Evolutionary conservation across 768 basidiomycete genomes (phyloP).

Genomic region (Russula sp.): DNA sequence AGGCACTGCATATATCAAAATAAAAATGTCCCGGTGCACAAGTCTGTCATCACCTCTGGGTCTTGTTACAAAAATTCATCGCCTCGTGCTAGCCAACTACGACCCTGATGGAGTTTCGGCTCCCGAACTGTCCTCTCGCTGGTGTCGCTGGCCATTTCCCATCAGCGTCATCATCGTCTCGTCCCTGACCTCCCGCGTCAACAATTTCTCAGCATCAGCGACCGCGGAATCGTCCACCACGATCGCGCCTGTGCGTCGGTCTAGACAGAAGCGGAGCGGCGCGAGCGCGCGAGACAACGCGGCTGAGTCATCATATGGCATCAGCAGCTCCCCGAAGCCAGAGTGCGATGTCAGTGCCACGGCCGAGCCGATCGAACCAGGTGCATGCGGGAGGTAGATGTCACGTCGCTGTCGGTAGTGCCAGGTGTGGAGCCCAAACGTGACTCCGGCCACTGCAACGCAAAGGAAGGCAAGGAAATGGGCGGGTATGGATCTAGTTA

Average conservation of each 20-base stretch:
- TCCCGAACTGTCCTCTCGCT: not conserved
- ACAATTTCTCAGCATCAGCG: not conserved
- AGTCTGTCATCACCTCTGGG: too few species aligned
- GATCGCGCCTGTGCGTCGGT: constrained; percentile 23
- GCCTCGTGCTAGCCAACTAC: too few species aligned
- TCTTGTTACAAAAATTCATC: too few species aligned
- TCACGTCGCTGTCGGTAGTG: constrained; percentile 28
- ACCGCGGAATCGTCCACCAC: constrained; percentile 16
- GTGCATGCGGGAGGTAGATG: constrained; percentile 15
- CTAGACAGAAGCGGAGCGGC: constrained; percentile 21
- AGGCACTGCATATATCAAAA: not conserved
- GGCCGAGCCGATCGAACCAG: constrained; percentile 14
- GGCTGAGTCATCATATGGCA: constrained; percentile 10
- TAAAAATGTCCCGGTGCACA: too few species aligned
- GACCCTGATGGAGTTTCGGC: too few species aligned
- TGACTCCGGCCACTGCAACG: constrained; percentile 43
- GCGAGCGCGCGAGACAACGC: constrained; percentile 9
- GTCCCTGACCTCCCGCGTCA: not conserved
- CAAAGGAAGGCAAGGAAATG: constrained; percentile 39
- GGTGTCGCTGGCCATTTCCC: not conserved
- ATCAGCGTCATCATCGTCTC: constrained; percentile 23
- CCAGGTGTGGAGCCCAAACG: constrained; percentile 42
- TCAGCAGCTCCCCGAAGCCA: constrained; percentile 21
- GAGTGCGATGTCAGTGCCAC: constrained; percentile 21
- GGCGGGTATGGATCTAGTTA: not conserved